Evolutionary conservation across 1,284 basidiomycete genomes (phyloP).

Genomic region (Erythrobasidium hasegawianum): DNA sequence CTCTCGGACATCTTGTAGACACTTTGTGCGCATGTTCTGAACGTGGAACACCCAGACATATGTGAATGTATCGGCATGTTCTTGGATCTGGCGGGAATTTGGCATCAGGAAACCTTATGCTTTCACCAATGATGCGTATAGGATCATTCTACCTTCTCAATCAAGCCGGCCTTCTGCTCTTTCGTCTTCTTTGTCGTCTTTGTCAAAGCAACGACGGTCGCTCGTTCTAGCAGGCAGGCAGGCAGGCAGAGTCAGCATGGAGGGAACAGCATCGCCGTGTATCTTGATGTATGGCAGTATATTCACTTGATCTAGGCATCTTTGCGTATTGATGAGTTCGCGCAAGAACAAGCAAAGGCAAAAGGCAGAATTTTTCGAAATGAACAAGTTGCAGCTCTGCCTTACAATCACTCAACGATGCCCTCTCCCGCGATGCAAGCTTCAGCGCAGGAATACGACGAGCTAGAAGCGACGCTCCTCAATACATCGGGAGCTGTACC

Average conservation of each 20-base stretch:
- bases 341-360: too few relatives aligned
- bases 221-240: conserved; percentile 47
- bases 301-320: conserved; percentile 37
- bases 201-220: conserved; percentile 55
- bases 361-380: neutral
- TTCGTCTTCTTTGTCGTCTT: conserved; percentile 56
- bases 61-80: conserved; percentile 75
- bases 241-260: neutral
- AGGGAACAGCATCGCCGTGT: too few relatives aligned
- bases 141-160: conserved; percentile 62
- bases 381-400: too few relatives aligned
- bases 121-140: too few relatives aligned
- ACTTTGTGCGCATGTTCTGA: conserved; percentile 89
- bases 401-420: too few relatives aligned
- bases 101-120: neutral
- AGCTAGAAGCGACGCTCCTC: conserved; percentile 68
- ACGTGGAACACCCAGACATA: conserved; percentile 95
- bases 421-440: conserved; percentile 47
- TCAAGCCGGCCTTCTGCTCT: conserved; percentile 73
- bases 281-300: too few relatives aligned
- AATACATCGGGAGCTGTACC: conserved; percentile 69
- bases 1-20: conserved; percentile 86
- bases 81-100: conserved; percentile 61
- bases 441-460: conserved; percentile 49
- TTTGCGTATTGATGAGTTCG: neutral